phyloP scores from a whole-genome alignment of 371 early-diverging fungal species.

The Choanephora cucurbitarum region DNA sequence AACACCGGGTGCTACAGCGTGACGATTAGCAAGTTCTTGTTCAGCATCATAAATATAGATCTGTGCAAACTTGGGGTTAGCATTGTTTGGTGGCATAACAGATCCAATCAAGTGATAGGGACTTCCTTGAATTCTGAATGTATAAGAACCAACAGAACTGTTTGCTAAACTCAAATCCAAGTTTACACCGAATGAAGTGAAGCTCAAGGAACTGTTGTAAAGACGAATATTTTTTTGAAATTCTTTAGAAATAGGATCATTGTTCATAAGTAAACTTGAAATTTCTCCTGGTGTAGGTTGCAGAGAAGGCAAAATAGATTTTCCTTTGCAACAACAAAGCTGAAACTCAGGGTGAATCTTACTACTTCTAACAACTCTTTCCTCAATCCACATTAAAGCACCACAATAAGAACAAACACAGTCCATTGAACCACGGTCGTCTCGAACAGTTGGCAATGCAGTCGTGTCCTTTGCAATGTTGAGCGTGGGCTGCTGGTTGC shows the following conservation, averaged over 20 bases:
- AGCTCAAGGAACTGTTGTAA: slow-evolving; percentile 5
- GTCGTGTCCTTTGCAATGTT: too few relatives aligned
- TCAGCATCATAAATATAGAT: slow-evolving; percentile 7
- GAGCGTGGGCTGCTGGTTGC: too few relatives aligned
- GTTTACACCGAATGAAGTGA: slow-evolving; percentile 3
- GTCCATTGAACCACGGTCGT: too few relatives aligned
- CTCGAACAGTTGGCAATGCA: too few relatives aligned
- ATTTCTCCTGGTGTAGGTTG: neutral
- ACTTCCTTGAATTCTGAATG: slow-evolving; percentile 1
- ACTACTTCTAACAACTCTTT: neutral
- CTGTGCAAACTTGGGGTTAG: slow-evolving; percentile 2
- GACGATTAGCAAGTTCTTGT: slow-evolving; percentile 1
- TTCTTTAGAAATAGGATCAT: neutral
- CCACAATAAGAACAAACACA: slow-evolving; percentile 7
- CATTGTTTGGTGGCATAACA: neutral
- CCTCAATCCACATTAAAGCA: slow-evolving; percentile 1
- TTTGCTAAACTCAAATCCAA: slow-evolving; percentile 1
- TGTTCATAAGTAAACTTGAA: neutral
- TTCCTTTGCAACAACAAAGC: neutral
- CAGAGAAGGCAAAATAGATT: neutral
- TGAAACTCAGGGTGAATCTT: neutral
- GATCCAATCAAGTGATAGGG: neutral
- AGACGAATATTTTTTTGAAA: neutral
- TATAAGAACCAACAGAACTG: neutral
- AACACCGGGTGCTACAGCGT: neutral